Base-by-base conservation (phyloP, 2,329 filamentous ascomycete species). In the Aspergillus amoenus region DNA sequence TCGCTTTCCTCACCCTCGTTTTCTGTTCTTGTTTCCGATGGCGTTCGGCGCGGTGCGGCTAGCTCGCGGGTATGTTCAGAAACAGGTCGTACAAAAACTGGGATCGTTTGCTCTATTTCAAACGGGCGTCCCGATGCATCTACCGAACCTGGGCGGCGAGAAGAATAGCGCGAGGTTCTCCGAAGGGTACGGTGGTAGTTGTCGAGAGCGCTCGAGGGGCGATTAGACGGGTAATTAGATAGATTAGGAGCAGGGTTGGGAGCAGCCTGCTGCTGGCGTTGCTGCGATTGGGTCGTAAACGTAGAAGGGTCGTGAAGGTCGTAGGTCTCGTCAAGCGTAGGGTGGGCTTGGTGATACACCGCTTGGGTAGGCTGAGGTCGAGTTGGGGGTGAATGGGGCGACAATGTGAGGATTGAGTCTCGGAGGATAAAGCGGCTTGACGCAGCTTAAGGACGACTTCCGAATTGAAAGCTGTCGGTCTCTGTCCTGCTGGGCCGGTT, bases 141-240 rank as follows among this genome's bases (percentile, higher is more conserved):
- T 63, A 78, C 68, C 8, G 81, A 82, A 49, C 70, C 68, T 5
- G 77, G 73, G 65, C 77, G 73, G 55, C 68, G 70, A 54, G 76
- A 74, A 47, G 68, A 66, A 43, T 71, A 69, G 22, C 82, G 79
- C 13, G 81, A 82, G 47, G 66, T 64, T 65, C 84, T 79, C 63
- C 84, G 79, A 58, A 86, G 74, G 49, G 77, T 79, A 67, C 77
- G 78, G 22, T 74, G 71, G 66, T 81, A 83, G 56, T 77, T 83
- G 55, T 77, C 81, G 22, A 81, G 79, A 27, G 80, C 81, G 63
- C 79, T 83, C 24, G 81, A 80, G 17, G 80, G 78, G 64, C 78
- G 79, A 63, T 78, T 79, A 52, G 62, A 60, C n/a, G 57, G 50
- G 54, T 66, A 59, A 39, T 59, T 59, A 44, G 64, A 81, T 46